Evolutionary conservation across 1,139 yeast genomes (phyloP).

Genomic region (Debaryomyces fabryi): DNA sequence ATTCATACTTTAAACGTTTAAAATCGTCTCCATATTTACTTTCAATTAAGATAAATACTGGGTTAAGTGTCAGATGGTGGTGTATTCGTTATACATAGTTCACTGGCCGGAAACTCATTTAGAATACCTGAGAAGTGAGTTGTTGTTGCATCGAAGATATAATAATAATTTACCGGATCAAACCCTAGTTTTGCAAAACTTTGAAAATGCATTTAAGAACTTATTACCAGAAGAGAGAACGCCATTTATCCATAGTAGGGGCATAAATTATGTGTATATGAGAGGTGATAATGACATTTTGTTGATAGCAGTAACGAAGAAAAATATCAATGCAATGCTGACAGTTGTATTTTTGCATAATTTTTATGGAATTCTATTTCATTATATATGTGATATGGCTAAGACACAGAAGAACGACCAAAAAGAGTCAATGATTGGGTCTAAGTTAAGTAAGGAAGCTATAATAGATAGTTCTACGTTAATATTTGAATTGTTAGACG

Average conservation of each 20-base stretch:
- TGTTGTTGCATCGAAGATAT: slow-evolving; percentile 40
- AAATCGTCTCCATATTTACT: not conserved
- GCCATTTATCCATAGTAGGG: slow-evolving; percentile 34
- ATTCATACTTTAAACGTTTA: not conserved
- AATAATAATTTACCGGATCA: slow-evolving; percentile 36
- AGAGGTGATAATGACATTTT: slow-evolving; percentile 34
- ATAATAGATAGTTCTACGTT: slow-evolving; percentile 44
- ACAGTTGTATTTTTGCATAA: slow-evolving; percentile 38
- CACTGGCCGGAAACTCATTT: slow-evolving; percentile 36
- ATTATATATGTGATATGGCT: slow-evolving; percentile 29
- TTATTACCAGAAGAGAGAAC: slow-evolving; percentile 26
- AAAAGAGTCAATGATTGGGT: not conserved
- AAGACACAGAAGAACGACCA: not conserved
- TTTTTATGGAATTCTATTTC: slow-evolving; percentile 33
- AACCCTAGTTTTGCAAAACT: slow-evolving; percentile 26
- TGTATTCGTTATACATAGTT: slow-evolving; percentile 41
- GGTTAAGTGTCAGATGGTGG: slow-evolving; percentile 25
- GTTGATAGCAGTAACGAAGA: slow-evolving; percentile 34
- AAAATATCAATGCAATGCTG: slow-evolving; percentile 46
- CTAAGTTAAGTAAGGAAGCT: slow-evolving; percentile 30
- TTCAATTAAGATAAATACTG: not conserved
- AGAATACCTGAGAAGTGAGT: slow-evolving; percentile 35
- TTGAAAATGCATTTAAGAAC: slow-evolving; percentile 28
- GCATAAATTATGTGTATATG: slow-evolving; percentile 36
- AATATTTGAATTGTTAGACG: slow-evolving; percentile 47